Percentiles rank a stretch among this genome's conserved stretches.
These are phyloP conservation scores for Trichoderma gracile DNA, from an alignment of 2,329 filamentous ascomycete species.

Conservation along the genomic window DNA sequence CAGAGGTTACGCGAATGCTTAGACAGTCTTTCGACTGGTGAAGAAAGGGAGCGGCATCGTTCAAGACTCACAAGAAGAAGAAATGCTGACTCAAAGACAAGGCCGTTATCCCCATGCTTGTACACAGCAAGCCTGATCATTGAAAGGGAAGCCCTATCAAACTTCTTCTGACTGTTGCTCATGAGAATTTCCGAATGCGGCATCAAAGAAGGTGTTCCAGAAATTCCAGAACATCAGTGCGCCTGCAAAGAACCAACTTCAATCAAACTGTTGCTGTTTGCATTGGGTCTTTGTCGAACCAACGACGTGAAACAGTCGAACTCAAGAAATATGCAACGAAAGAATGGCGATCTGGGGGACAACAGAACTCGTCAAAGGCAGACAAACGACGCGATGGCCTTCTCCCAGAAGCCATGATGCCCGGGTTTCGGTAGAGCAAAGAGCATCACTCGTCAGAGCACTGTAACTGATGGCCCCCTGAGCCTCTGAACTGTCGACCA, in stretches of 20 bases:
- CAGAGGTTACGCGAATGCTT: slow-evolving; percentile 54
- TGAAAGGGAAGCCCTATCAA: not conserved
- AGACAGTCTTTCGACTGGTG: slow-evolving; percentile 42
- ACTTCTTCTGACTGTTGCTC: too few relatives aligned
- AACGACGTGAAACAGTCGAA: not conserved
- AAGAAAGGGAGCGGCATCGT: slow-evolving; percentile 45
- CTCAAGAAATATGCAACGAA: not conserved
- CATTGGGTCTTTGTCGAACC: not conserved
- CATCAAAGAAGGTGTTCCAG: not conserved
- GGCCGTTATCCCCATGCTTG: too few relatives aligned
- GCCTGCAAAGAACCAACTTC: not conserved
- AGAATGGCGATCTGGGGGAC: not conserved
- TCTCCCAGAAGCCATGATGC: too few relatives aligned
- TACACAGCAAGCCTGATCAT: too few relatives aligned
- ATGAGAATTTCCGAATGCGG: not conserved
- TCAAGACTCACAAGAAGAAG: not conserved
- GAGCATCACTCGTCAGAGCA: too few relatives aligned
- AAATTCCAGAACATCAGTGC: not conserved
- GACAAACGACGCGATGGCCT: not conserved
- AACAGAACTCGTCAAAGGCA: not conserved
- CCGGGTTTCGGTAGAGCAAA: too few relatives aligned
- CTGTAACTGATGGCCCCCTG: too few relatives aligned
- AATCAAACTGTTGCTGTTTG: not conserved
- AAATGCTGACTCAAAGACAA: too few relatives aligned
- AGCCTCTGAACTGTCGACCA: not conserved